phyloP scores from a whole-genome alignment of 352 stramenopile genomes.

The Globisporangium abappressorium region DNA sequence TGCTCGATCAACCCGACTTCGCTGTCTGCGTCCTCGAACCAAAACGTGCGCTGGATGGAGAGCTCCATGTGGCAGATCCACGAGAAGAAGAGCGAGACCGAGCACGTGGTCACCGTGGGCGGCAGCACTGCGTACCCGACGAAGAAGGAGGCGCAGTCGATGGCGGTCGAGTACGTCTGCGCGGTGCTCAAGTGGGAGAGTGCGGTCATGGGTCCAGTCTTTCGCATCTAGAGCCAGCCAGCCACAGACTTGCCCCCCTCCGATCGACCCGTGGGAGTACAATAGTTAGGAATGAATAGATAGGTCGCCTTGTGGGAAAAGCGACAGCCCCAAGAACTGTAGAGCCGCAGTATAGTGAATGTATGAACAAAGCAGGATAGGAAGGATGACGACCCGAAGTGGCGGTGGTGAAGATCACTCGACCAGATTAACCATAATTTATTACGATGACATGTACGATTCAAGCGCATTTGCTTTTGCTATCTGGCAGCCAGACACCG shows the following conservation, averaged over 20 bases:
- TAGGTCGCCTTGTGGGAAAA: not conserved
- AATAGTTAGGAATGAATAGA: constrained; percentile 9
- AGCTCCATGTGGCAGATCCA: constrained; percentile 62
- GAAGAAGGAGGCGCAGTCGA: constrained; percentile 12
- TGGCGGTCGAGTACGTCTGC: constrained; percentile 10
- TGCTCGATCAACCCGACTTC: constrained; percentile 55
- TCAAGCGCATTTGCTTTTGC: no score
- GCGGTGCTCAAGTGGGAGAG: constrained; percentile 11
- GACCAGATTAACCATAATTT: not conserved
- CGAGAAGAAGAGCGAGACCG: constrained; percentile 11
- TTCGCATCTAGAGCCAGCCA: constrained; percentile 5
- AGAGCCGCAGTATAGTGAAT: not conserved
- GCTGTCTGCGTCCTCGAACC: constrained; percentile 50
- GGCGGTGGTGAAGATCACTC: not conserved
- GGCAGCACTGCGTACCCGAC: constrained; percentile 24
- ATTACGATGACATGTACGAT: not conserved
- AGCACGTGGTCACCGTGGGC: constrained; percentile 45
- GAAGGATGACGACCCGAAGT: not conserved
- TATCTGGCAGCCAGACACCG: no score
- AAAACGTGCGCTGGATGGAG: constrained; percentile 74
- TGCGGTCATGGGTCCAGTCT: constrained; percentile 10
- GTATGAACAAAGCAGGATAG: constrained; percentile 1
- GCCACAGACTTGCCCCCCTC: not conserved
- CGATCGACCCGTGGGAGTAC: constrained; percentile 2
- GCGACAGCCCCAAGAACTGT: not conserved